phyloP scores from a whole-genome alignment of 202 grass and related monocot species.

The Cymbopogon flexuosus region DNA sequence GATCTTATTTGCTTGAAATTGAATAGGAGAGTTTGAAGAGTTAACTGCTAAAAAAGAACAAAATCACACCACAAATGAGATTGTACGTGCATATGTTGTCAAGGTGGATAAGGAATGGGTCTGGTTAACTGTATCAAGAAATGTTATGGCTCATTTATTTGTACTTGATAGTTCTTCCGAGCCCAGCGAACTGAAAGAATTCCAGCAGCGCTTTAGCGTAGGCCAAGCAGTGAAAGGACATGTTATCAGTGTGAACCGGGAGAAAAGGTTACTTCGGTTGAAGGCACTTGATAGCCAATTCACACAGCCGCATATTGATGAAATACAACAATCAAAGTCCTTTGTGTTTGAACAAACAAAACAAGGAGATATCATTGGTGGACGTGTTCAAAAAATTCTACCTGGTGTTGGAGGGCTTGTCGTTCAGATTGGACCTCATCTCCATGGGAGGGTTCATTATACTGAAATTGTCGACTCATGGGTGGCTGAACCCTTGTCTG shows the following conservation, averaged over 20 bases:
- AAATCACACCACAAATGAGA: constrained; percentile 44
- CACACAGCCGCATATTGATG: constrained; percentile 8
- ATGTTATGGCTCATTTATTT: constrained; percentile 73
- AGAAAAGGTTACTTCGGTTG: constrained; percentile 73
- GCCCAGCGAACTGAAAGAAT: constrained; percentile 60
- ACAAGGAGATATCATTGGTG: constrained; percentile 74
- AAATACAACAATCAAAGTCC: constrained; percentile 23
- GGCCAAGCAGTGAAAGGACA: constrained; percentile 67
- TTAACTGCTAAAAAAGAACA: constrained; percentile 28
- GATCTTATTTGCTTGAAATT: constrained; percentile 22
- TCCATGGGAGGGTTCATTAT: constrained; percentile 93
- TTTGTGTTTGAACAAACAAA: constrained; percentile 48
- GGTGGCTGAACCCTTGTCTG: constrained; percentile 60
- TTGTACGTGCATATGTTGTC: constrained; percentile 60
- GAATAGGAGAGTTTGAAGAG: constrained; percentile 41
- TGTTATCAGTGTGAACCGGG: constrained; percentile 57
- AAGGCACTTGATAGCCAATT: constrained; percentile 36
- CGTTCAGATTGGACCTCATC: constrained; percentile 87
- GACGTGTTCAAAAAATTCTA: constrained; percentile 83
- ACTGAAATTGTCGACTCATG: constrained; percentile 85
- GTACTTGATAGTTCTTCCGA: constrained; percentile 85
- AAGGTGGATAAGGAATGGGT: constrained; percentile 88
- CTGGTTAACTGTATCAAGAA: constrained; percentile 80
- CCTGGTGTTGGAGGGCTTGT: constrained; percentile 78
- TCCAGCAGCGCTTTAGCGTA: constrained; percentile 61